Conservation (phyloP, 2,329 filamentous ascomycete species). For the Neonectria neomacrospora region DNA sequence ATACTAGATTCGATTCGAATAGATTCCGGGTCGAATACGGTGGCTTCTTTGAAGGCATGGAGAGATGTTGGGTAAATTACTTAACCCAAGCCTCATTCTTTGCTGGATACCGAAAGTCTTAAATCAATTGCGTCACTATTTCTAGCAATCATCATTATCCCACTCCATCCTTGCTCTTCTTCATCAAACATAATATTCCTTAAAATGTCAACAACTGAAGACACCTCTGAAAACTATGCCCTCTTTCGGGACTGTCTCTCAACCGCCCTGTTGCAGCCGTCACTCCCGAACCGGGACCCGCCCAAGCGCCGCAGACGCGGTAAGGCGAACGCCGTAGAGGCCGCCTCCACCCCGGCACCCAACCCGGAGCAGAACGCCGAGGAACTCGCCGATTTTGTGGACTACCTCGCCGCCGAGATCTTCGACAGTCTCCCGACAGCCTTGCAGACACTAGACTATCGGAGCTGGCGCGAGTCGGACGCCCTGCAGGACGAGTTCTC, state of each 20-base stretch:
- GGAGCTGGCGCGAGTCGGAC: slow-evolving; percentile 55
- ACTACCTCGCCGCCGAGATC: slow-evolving; percentile 78
- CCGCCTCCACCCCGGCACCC: slow-evolving; percentile 27
- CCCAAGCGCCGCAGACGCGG: slow-evolving; percentile 56
- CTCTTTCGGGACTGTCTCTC: slow-evolving; percentile 81
- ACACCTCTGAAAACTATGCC: slow-evolving; percentile 54
- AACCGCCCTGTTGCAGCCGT: slow-evolving; percentile 72
- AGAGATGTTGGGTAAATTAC: background rate
- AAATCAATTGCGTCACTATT: slow-evolving; percentile 36
- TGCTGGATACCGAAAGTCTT: background rate
- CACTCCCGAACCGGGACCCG: slow-evolving; percentile 57
- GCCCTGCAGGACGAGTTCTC: slow-evolving; percentile 66
- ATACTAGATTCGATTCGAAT: slow-evolving; percentile 30
- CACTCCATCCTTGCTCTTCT: background rate
- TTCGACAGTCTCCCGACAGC: slow-evolving; percentile 72
- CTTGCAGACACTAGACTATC: slow-evolving; percentile 71
- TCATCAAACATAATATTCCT: slow-evolving; percentile 10
- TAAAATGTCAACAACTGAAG: slow-evolving; percentile 35
- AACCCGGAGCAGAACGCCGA: slow-evolving; percentile 59
- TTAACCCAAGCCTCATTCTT: background rate
- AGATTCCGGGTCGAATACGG: slow-evolving; percentile 9
- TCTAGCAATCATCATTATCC: slow-evolving; percentile 1
- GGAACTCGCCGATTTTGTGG: slow-evolving; percentile 82
- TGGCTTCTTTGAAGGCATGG: background rate
- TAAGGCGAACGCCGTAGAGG: slow-evolving; percentile 31